phyloP scores from a whole-genome alignment of 1,284 basidiomycete species.

The Cryptococcus floricola region DNA sequence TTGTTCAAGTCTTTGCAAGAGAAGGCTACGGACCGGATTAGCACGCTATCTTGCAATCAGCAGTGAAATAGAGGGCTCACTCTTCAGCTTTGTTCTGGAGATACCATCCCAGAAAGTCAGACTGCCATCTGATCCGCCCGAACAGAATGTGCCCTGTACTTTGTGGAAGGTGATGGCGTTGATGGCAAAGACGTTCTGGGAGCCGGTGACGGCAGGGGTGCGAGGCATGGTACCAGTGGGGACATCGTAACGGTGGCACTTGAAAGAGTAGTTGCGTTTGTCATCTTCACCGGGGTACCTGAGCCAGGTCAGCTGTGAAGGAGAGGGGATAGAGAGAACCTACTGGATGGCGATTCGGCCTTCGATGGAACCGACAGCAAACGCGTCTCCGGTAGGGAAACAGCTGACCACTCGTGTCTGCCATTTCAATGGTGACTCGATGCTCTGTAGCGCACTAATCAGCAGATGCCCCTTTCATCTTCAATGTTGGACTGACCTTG shows the following conservation, averaged over 20 bases:
- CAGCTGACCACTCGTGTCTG: slow-evolving; percentile 87
- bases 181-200: slow-evolving; percentile 77
- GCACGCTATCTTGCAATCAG: background rate
- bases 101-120: slow-evolving; percentile 50
- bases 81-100: slow-evolving; percentile 79
- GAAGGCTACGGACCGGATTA: slow-evolving; percentile 17
- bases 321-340: slow-evolving; percentile 38
- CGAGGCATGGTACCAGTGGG: slow-evolving; percentile 29
- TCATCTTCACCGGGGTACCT: slow-evolving; percentile 33
- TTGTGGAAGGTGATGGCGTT: slow-evolving; percentile 92
- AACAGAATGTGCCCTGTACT: slow-evolving; percentile 88
- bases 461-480: background rate
- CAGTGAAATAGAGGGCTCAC: slow-evolving; percentile 52
- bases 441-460: slow-evolving; percentile 54
- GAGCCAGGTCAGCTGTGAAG: slow-evolving; percentile 14
- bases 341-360: slow-evolving; percentile 95
- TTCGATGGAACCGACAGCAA: slow-evolving; percentile 90
- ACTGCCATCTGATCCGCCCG: slow-evolving; percentile 64
- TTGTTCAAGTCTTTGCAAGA: slow-evolving; percentile 61
- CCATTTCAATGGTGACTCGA: slow-evolving; percentile 83
- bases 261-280: slow-evolving; percentile 83
- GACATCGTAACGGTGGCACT: slow-evolving; percentile 80
- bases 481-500: slow-evolving; percentile 56
- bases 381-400: slow-evolving; percentile 76
- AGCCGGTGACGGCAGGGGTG: slow-evolving; percentile 25